Conservation (phyloP, 2,329 filamentous ascomycete genomes). For the Neofusicoccum kwambonambiense region DNA sequence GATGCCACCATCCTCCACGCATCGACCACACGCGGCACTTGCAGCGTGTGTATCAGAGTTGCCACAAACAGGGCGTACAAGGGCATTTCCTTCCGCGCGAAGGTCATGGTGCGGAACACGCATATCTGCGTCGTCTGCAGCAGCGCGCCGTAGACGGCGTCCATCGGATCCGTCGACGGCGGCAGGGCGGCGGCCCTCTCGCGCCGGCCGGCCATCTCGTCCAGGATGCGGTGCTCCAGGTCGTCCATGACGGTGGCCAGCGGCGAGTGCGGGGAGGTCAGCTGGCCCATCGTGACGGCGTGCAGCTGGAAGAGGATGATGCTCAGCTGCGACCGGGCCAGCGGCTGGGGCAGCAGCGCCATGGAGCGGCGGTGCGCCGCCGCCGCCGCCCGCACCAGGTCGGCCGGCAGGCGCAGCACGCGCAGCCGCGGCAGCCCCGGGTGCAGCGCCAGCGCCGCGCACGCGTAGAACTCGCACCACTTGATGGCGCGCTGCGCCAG, state of each 20-base stretch:
- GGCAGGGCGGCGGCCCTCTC: too few species aligned
- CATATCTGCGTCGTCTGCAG: not conserved
- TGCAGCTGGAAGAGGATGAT: not conserved
- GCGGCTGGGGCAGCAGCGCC: not conserved
- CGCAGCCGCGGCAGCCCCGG: not conserved
- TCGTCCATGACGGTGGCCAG: not conserved
- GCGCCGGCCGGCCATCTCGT: not conserved
- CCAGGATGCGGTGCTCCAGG: not conserved
- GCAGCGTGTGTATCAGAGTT: not conserved
- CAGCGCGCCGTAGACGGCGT: not conserved
- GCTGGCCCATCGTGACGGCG: not conserved
- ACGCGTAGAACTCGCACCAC: constrained; percentile 3
- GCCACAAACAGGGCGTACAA: not conserved
- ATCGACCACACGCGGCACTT: not conserved
- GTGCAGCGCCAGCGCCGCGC: not conserved
- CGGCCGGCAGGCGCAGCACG: not conserved
- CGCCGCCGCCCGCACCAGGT: not conserved
- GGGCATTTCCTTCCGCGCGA: not conserved
- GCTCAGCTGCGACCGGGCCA: not conserved
- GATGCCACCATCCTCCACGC: not conserved
- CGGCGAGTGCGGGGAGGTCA: not conserved
- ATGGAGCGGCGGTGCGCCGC: not conserved
- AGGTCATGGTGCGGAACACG: not conserved
- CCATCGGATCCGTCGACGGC: not conserved
- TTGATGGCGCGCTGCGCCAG: not conserved